Evolutionary conservation across 768 basidiomycete species (phyloP).

Genomic region (Obba rivulosa): DNA sequence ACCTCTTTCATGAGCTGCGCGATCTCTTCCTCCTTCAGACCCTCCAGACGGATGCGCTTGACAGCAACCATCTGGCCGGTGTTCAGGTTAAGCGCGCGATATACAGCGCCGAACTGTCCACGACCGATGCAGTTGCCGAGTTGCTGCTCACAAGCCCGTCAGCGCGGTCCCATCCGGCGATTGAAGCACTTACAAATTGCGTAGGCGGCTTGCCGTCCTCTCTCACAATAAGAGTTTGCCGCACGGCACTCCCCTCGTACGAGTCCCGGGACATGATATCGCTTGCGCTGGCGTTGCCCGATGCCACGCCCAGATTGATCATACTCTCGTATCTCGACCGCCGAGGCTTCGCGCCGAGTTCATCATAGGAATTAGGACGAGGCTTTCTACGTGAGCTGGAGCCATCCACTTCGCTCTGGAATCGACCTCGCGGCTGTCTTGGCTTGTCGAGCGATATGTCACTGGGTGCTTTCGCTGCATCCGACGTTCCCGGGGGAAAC

Average conservation of each 20-base stretch:
- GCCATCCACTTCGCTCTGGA: slow-evolving; percentile 71
- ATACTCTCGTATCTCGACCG: slow-evolving; percentile 71
- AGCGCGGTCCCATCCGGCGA: slow-evolving; percentile 2
- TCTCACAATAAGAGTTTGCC: slow-evolving; percentile 68
- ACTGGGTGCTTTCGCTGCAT: slow-evolving; percentile 13
- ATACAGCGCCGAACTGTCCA: slow-evolving; percentile 96
- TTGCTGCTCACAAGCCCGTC: slow-evolving; percentile 53
- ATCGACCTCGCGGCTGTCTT: slow-evolving; percentile 52
- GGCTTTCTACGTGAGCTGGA: slow-evolving; percentile 43
- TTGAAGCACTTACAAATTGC: slow-evolving; percentile 63
- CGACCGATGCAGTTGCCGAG: slow-evolving; percentile 95
- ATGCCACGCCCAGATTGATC: slow-evolving; percentile 53
- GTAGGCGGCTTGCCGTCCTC: slow-evolving; percentile 79
- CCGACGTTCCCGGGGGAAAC: slow-evolving; percentile 14
- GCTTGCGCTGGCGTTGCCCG: slow-evolving; percentile 53
- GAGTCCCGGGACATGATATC: slow-evolving; percentile 60
- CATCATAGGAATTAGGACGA: slow-evolving; percentile 67
- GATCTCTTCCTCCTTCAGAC: slow-evolving; percentile 87
- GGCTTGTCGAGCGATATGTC: slow-evolving; percentile 23
- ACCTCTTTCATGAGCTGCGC: slow-evolving; percentile 92
- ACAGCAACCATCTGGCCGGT: slow-evolving; percentile 99
- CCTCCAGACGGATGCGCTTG: slow-evolving; percentile 88
- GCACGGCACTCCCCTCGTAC: slow-evolving; percentile 56
- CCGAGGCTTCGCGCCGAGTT: slow-evolving; percentile 46
- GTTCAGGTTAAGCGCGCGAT: slow-evolving; percentile 88